phyloP scores from a whole-genome alignment of 257 asterid genomes.

The Mitragyna speciosa region DNA sequence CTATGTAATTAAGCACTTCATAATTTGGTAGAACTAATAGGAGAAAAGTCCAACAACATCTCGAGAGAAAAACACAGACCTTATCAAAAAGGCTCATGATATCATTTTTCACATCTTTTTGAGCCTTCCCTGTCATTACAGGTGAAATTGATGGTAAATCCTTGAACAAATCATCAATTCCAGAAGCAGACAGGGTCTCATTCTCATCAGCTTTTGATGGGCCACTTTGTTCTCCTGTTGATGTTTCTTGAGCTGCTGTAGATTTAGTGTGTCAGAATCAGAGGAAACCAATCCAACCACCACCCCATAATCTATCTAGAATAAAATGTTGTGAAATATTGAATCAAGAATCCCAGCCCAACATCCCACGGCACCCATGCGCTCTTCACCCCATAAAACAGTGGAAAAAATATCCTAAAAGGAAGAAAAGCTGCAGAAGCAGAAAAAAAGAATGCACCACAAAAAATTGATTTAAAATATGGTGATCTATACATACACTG shows the following conservation, averaged over 20 bases:
- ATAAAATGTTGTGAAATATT: background rate
- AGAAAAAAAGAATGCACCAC: background rate
- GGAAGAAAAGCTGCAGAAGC: constrained; percentile 5
- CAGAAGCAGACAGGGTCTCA: constrained; percentile 53
- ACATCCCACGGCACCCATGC: background rate
- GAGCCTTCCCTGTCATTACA: constrained; percentile 48
- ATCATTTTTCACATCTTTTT: constrained; percentile 76
- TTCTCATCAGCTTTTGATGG: constrained; percentile 39
- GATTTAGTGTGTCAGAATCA: constrained; percentile 14
- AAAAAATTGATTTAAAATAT: constrained; percentile 7
- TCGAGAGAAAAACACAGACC: constrained; percentile 46
- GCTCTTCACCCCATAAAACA: background rate
- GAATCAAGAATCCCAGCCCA: background rate
- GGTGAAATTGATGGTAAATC: constrained; percentile 65
- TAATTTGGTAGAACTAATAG: background rate
- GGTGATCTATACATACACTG: constrained; percentile 62
- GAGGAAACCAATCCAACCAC: constrained; percentile 11
- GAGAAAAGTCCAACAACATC: constrained; percentile 5
- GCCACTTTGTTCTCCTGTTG: constrained; percentile 46
- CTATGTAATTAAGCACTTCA: background rate
- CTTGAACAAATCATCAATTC: constrained; percentile 77
- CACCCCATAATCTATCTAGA: background rate
- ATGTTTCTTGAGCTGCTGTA: constrained; percentile 77
- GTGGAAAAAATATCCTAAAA: background rate
- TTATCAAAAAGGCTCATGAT: constrained; percentile 97